Percentiles rank a stretch among this genome's conserved stretches.
Conservation (phyloP, 805 yeast genomes). For the Lipomyces orientalis region DNA sequence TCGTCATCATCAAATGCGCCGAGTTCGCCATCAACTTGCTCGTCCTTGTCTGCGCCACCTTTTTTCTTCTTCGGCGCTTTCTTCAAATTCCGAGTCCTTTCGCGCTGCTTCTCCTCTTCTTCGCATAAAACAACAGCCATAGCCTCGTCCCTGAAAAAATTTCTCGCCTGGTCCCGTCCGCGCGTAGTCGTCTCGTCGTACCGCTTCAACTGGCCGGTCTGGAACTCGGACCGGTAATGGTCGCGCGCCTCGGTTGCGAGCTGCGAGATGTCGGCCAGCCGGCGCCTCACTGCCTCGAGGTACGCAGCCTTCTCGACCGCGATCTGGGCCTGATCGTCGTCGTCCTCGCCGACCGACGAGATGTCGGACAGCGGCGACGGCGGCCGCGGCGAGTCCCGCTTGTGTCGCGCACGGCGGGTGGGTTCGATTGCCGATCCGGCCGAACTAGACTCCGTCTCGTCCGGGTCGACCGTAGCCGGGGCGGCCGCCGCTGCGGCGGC, state of each 20-base stretch:
- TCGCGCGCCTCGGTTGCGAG: conserved; percentile 25
- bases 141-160: conserved; percentile 33
- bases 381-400: conserved; percentile 9
- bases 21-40: conserved; percentile 4
- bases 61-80: conserved; percentile 28
- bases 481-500: neutral
- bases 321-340: conserved; percentile 7
- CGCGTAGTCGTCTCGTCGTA: conserved; percentile 16
- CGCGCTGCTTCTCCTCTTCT: conserved; percentile 33
- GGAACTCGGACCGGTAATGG: conserved; percentile 17
- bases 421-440: conserved; percentile 12
- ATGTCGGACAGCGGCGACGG: conserved; percentile 2
- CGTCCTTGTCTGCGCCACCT: conserved; percentile 1
- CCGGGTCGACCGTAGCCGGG: conserved; percentile 15
- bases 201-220: conserved; percentile 14
- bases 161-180: conserved; percentile 32
- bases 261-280: conserved; percentile 14
- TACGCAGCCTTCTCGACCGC: conserved; percentile 25
- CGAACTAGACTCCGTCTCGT: conserved; percentile 26
- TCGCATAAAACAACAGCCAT: conserved; percentile 29
- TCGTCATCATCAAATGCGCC: neutral
- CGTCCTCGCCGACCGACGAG: conserved; percentile 15
- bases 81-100: conserved; percentile 27
- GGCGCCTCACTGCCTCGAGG: conserved; percentile 11
- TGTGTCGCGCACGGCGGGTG: neutral